Percentiles rank a stretch among this genome's conserved stretches.
phyloP scores from a whole-genome alignment of 2,329 filamentous ascomycete genomes.

The Penicillium sp. region DNA sequence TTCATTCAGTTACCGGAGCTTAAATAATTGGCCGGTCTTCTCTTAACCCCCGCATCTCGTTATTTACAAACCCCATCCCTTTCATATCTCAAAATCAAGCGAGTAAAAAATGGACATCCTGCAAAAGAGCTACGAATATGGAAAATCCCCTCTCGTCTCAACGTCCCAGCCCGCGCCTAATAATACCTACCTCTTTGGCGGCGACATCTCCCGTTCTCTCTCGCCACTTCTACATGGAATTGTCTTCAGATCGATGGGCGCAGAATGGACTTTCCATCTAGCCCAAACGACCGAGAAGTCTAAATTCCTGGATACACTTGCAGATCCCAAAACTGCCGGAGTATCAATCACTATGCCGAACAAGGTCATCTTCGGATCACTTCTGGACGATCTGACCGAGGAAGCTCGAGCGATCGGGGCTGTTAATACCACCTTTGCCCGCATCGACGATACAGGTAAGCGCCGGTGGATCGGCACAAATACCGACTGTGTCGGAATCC shows the following conservation, averaged over 20 bases:
- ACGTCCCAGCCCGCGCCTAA: not conserved
- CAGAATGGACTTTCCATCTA: conserved; percentile 3
- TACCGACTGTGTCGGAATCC: conserved; percentile 72
- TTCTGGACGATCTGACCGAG: conserved; percentile 67
- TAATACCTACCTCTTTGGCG: conserved; percentile 12
- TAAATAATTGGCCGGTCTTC: no score
- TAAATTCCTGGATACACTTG: conserved; percentile 29
- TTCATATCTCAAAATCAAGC: no score
- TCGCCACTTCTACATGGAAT: conserved; percentile 10
- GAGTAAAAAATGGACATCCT: conserved; percentile 12
- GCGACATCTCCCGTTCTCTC: conserved; percentile 10
- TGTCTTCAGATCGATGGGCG: conserved; percentile 22
- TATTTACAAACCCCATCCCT: no score
- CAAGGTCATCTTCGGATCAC: conserved; percentile 68
- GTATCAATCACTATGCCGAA: conserved; percentile 76
- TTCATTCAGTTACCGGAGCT: no score
- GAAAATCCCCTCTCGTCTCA: conserved; percentile 6
- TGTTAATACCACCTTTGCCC: conserved; percentile 37
- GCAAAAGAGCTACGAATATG: conserved; percentile 9
- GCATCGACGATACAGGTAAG: conserved; percentile 38
- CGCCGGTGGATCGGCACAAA: conserved; percentile 64
- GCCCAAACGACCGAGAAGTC: conserved; percentile 7
- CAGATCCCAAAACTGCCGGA: conserved; percentile 44
- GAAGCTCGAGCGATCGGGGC: conserved; percentile 42
- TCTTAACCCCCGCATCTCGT: no score